Evolutionary conservation across 2,329 filamentous ascomycete species (phyloP), one percentile per base, ranked within the genome.

Genomic region (Colletotrichum sp.): DNA sequence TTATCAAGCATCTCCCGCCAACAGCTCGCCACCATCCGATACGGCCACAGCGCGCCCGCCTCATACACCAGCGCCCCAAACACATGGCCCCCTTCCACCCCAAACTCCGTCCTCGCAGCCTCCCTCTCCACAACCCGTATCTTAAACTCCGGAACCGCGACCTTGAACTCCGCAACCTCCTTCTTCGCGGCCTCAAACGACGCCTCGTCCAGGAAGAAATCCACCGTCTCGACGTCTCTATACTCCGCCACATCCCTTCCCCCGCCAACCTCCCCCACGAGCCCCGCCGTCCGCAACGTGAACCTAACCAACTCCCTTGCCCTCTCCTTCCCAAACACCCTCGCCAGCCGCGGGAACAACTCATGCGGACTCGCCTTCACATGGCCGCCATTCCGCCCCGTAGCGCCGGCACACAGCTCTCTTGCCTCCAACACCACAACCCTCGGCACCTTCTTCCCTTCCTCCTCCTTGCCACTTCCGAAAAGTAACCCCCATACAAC

Each of bases 381-480:
- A 79, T 89, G 89, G 0, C 88, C 89, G 24, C 89, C 89, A 76
- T 90, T 90, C 65, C 90, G 85, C 2, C 87, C 89, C 10, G 90
- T 91, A 5, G 89, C 90, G 18, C 90, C 89, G 12, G 86, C 87
- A 77, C 88, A 89, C 9, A 89, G 79, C 57, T 85, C 81, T 3
- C 90, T 83, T 3, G 89, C 89, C 77, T 91, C 90, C n/a, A 90
- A 80, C 10, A 91, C 85, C 3, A 88, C 84, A 6, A 91, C 81
- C 22, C 77, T 75, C 28, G 72, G 77, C 24, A 24, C 15, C 52
- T 36, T 30, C 30, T n/a, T n/a, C 15, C 39, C 5, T 8, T 24
- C 15, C 30, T 15, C 15, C n/a, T 28, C 26, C 16, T 7, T 26
- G 6, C 26, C 28, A 8, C 22, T 7, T 6, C 18, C 28, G 2